Base-by-base conservation (phyloP, 805 yeast genomes). In the Hanseniaspora meyeri region DNA sequence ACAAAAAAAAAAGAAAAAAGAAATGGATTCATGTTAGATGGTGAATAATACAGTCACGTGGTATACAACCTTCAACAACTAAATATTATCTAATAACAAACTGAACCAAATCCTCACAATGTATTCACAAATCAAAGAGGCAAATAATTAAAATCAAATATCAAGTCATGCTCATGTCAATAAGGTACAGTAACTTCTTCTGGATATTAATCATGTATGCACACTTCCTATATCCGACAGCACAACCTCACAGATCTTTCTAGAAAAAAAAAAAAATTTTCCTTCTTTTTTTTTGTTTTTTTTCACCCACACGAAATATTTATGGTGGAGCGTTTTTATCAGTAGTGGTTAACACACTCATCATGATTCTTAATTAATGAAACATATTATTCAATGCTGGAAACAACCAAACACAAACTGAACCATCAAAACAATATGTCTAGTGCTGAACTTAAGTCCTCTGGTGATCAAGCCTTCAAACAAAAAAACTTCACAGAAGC, bases 391-490 rank as follows among this genome's bases (percentile, higher is more conserved):
- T n/a, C n/a, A 24, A 24, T 24, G 3, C 27, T 24, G 27, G 27
- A 24, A 24, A 32, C 34, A 34, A 11, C 14, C 11, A 34, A 34
- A 4, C 37, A 11, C 3, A 34, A 11, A 4, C 3, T 12, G 7
- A 34, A 34, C 37, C 27, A 24, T 24, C 37, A 34, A 34, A 34
- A 34, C 8, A 16, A 34, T 17, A 49, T 49, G 52, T 39, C 45
- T 20, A 43, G 42, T 49, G 52, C 42, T 27, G 46, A 39, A 39
- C 29, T 68, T 66, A 93, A 93, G 73, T 86, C 95, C 31, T 83
- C 87, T 71, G 98, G 98, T 64, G 93, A 93, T 74, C 85, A 88
- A 61, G 93, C 52, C 37, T 49, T 49, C 36, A 49, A 32, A 14
- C 3, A 11, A 9, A 42, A 42, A 10, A 7, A 42, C 6, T 42